Percentiles rank a stretch among this genome's conserved stretches.
These are phyloP conservation scores for Catenaria anguillulae DNA, from an alignment of 371 early-diverging fungal genomes.

Conservation along the genomic window DNA sequence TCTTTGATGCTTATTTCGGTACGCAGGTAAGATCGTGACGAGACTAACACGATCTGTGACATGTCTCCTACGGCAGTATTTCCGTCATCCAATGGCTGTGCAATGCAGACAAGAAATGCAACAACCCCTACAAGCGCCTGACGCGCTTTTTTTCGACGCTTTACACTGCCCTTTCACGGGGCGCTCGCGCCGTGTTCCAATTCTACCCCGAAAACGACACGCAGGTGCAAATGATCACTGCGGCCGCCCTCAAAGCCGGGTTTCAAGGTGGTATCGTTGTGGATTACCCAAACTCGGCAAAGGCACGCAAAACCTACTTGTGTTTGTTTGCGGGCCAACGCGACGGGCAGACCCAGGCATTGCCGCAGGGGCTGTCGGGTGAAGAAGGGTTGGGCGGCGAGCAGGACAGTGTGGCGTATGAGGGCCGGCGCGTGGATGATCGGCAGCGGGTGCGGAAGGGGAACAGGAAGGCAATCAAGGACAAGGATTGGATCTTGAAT, in stretches of 20 bases:
- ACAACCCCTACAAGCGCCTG: slow-evolving; percentile 71
- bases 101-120: slow-evolving; percentile 80
- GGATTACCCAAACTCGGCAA: slow-evolving; percentile 93
- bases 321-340: slow-evolving; percentile 86
- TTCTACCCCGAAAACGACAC: slow-evolving; percentile 96
- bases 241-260: slow-evolving; percentile 74
- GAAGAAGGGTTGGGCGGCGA: slow-evolving; percentile 31
- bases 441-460: slow-evolving; percentile 25
- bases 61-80: no score
- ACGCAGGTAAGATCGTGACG: no score
- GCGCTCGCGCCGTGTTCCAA: slow-evolving; percentile 94
- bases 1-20: no score
- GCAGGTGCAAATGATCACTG: slow-evolving; percentile 86
- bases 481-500: slow-evolving; percentile 76
- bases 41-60: no score
- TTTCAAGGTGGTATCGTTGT: slow-evolving; percentile 94
- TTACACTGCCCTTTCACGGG: slow-evolving; percentile 70
- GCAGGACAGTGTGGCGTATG: slow-evolving; percentile 17
- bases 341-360: slow-evolving; percentile 33
- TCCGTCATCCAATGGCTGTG: slow-evolving; percentile 99
- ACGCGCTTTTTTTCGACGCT: slow-evolving; percentile 84
- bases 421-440: slow-evolving; percentile 4
- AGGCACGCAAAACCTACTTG: slow-evolving; percentile 91
- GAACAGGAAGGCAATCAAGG: slow-evolving; percentile 49
- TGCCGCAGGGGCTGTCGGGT: slow-evolving; percentile 49